Conservation (phyloP, 2,329 filamentous ascomycete genomes). For the Ascocoryne sarcoides region DNA sequence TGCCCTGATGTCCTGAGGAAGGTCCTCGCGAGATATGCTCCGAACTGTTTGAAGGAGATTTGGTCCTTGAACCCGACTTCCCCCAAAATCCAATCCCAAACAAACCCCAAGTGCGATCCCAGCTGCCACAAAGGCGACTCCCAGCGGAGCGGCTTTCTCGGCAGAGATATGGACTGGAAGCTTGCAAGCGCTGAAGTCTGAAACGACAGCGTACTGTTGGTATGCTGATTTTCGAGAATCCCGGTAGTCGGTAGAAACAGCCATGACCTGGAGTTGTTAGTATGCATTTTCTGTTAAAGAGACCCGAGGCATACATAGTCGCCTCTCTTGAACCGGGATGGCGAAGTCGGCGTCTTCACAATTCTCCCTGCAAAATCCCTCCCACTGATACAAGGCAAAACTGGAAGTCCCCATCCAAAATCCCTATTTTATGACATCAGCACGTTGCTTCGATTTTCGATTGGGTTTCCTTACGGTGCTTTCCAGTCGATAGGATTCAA, state of each 20-base stretch:
- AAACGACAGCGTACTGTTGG: constrained; percentile 43
- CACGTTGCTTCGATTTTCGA: constrained; percentile 48
- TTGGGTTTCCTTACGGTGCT: constrained; percentile 48
- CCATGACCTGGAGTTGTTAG: constrained; percentile 28
- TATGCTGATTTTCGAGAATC: constrained; percentile 26
- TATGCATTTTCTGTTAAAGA: constrained; percentile 16
- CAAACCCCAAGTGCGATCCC: constrained; percentile 59
- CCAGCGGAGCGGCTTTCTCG: constrained; percentile 22
- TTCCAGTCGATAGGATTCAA: constrained; percentile 80
- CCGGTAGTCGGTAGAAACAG: constrained; percentile 26
- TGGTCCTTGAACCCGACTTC: constrained; percentile 39
- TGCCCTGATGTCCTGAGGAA: constrained; percentile 52
- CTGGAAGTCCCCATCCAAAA: constrained; percentile 26
- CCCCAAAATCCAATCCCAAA: constrained; percentile 53
- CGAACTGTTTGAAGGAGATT: constrained; percentile 47
- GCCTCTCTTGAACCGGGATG: constrained; percentile 43
- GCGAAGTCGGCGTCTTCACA: constrained; percentile 35
- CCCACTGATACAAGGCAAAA: constrained; percentile 25
- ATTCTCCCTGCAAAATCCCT: constrained; percentile 58
- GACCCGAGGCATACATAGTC: constrained; percentile 37
- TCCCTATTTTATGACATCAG: constrained; percentile 47
- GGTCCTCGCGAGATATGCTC: constrained; percentile 33
- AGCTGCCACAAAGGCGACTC: constrained; percentile 46
- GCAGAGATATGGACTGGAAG: constrained; percentile 17
- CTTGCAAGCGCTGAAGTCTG: constrained; percentile 25